Evolutionary conservation across 1,284 basidiomycete species (phyloP).

Genomic region (Moesziomyces globuligerus): DNA sequence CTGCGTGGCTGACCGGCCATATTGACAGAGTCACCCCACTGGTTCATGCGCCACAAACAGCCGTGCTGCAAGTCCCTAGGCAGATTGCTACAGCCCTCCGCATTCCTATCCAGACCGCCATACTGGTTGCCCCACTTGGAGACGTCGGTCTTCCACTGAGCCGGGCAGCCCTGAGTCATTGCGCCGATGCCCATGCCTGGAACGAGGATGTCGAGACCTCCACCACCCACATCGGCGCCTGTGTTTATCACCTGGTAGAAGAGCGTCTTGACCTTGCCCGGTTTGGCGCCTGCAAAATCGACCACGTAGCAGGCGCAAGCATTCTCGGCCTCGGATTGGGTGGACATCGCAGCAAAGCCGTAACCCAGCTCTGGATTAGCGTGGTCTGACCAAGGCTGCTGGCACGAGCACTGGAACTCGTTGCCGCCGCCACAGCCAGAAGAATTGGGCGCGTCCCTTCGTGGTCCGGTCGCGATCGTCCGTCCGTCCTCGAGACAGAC

Average conservation of each 20-base stretch:
- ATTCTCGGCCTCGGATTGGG: conserved; percentile 14
- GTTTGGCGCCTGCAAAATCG: conserved; percentile 15
- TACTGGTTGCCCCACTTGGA: conserved; percentile 34
- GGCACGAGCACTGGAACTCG: conserved; percentile 40
- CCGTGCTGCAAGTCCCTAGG: conserved; percentile 31
- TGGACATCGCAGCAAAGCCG: conserved; percentile 29
- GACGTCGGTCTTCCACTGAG: conserved; percentile 30
- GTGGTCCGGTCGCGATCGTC: conserved; percentile 34
- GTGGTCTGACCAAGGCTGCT: conserved; percentile 40
- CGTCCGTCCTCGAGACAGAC: conserved; percentile 28
- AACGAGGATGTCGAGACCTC: conserved; percentile 38
- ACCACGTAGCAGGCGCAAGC: conserved; percentile 33
- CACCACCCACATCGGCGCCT: conserved; percentile 22
- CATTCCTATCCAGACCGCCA: conserved; percentile 29
- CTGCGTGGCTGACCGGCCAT: conserved; percentile 18
- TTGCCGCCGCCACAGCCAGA: conserved; percentile 40
- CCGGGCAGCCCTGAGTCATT: conserved; percentile 23
- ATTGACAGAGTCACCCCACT: conserved; percentile 31
- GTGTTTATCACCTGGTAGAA: conserved; percentile 44
- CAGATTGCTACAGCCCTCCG: conserved; percentile 26
- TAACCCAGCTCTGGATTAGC: conserved; percentile 27
- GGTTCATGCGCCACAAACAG: conserved; percentile 34
- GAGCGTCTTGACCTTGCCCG: conserved; percentile 32
- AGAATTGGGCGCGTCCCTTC: conserved; percentile 14
- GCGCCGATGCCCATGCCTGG: conserved; percentile 38